Percentiles rank a stretch among this genome's conserved stretches.
Evolutionary conservation across 2,329 filamentous ascomycete genomes (phyloP).

Genomic region (Clarireedia hainanense): DNA sequence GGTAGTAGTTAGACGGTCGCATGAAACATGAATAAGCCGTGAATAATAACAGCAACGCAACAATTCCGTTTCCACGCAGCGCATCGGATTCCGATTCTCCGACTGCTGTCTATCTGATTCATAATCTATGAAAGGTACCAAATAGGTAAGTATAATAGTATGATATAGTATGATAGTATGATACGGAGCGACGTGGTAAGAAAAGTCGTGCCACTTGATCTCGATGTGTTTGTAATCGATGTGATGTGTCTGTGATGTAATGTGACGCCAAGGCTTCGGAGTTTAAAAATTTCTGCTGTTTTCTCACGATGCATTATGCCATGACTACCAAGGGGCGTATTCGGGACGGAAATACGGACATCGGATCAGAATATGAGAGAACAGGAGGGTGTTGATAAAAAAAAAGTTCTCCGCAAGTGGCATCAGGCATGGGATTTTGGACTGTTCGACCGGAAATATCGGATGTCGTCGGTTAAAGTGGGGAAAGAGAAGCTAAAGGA

Average conservation of each 20-base stretch:
- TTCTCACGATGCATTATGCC: too few species aligned
- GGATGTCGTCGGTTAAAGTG: constrained; percentile 1
- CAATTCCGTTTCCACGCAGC: too few species aligned
- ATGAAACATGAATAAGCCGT: too few species aligned
- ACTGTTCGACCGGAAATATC: background rate
- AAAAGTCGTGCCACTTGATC: background rate
- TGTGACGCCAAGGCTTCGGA: background rate
- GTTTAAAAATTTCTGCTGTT: background rate
- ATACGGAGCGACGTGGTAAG: background rate
- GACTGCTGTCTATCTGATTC: too few species aligned
- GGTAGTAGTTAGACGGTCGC: too few species aligned
- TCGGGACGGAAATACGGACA: background rate
- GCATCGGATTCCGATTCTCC: too few species aligned
- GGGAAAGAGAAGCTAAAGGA: background rate
- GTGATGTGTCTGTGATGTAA: background rate
- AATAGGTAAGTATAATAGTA: too few species aligned
- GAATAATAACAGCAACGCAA: too few species aligned
- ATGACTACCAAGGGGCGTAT: background rate
- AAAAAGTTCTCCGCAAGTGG: background rate
- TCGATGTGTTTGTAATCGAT: background rate
- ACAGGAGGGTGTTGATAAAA: background rate
- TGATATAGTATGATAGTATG: background rate
- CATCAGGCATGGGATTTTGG: too few species aligned
- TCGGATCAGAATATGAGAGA: too few species aligned
- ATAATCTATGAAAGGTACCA: too few species aligned